A percentile compares a stretch with the other conserved stretches of the same genome.
Evolutionary conservation across 805 yeast genomes (phyloP).

Genomic region (Sungouiella thailandica): DNA sequence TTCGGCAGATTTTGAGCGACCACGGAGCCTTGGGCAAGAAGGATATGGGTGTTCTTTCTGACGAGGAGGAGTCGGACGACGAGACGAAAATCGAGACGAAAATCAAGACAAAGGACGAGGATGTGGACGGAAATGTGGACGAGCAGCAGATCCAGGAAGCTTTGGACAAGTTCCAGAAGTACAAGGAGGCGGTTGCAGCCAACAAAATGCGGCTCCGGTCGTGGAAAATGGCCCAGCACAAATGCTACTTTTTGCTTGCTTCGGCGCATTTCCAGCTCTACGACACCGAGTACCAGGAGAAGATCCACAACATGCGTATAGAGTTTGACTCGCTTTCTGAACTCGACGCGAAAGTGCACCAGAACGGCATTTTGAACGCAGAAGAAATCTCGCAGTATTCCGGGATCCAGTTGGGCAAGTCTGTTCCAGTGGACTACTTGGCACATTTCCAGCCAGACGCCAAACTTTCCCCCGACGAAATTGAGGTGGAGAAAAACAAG

Average conservation of each 20-base stretch:
- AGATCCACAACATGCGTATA: slow-evolving; percentile 15
- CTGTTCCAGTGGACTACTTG: slow-evolving; percentile 8
- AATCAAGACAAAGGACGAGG: neutral
- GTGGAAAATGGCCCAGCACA: slow-evolving; percentile 63
- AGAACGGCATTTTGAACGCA: neutral
- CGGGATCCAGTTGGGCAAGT: neutral
- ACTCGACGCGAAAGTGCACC: neutral
- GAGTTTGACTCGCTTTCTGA: slow-evolving; percentile 1
- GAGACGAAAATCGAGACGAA: neutral
- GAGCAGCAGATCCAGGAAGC: slow-evolving; percentile 3
- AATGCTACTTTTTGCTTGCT: slow-evolving; percentile 73
- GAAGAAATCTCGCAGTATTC: neutral
- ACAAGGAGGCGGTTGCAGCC: slow-evolving; percentile 22
- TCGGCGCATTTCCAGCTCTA: slow-evolving; percentile 60
- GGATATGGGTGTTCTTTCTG: slow-evolving; percentile 6
- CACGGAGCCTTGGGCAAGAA: slow-evolving; percentile 19
- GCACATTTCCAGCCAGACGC: neutral
- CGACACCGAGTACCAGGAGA: slow-evolving; percentile 29
- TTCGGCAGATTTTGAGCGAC: slow-evolving; percentile 2
- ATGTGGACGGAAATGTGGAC: neutral
- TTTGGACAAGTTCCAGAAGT: slow-evolving; percentile 4
- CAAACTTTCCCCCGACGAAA: neutral
- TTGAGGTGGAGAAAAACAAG: slow-evolving; percentile 28
- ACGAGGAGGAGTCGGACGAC: neutral
- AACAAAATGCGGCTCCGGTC: slow-evolving; percentile 34